phyloP scores from a whole-genome alignment of 768 basidiomycete genomes.

The Phanerochaete carnosa region DNA sequence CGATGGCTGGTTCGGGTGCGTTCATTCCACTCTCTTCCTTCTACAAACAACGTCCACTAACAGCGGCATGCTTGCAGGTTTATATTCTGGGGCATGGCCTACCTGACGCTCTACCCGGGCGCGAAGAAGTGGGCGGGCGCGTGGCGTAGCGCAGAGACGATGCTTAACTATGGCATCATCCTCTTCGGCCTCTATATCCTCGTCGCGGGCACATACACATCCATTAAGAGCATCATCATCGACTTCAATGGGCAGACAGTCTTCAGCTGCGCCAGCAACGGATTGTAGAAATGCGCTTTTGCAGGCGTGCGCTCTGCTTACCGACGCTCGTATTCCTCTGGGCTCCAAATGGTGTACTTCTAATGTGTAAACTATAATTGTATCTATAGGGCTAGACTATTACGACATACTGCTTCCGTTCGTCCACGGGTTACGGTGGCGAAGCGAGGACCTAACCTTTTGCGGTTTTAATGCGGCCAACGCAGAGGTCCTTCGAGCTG shows the following conservation, averaged over 20 bases:
- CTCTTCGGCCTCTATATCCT: conserved; percentile 36
- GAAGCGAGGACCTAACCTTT: no score
- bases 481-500: no score
- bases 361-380: conserved; percentile 4
- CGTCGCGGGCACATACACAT: conserved; percentile 36
- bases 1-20: conserved; percentile 24
- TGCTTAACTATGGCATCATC: conserved; percentile 36
- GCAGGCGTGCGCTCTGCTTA: neutral
- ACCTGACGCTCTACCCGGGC: conserved; percentile 36
- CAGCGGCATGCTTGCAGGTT: conserved; percentile 24
- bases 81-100: conserved; percentile 45
- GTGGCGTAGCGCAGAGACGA: conserved; percentile 31
- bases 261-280: conserved; percentile 27
- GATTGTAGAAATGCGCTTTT: conserved; percentile 18
- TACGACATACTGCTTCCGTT: no score
- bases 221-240: conserved; percentile 16
- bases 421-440: no score
- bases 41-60: neutral
- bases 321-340: neutral
- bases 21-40: neutral
- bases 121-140: conserved; percentile 31
- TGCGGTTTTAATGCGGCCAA: no score
- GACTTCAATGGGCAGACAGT: conserved; percentile 5
- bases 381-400: neutral
- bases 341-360: neutral